Percentiles rank a stretch among this genome's conserved stretches.
phyloP scores from a whole-genome alignment of 2,329 filamentous ascomycete species.

The Albophoma yamanashiensis region DNA sequence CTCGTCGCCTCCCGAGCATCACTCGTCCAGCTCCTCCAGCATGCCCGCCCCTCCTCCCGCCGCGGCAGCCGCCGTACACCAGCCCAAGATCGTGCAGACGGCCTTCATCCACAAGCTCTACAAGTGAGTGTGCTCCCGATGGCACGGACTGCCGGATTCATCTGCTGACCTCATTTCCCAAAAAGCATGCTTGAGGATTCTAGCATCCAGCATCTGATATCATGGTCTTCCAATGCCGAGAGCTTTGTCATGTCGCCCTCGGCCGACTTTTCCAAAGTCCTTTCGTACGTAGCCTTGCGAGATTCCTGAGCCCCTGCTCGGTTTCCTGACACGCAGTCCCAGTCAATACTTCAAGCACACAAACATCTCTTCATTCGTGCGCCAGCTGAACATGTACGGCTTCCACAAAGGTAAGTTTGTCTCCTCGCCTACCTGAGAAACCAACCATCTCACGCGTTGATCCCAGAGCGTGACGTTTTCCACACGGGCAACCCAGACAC shows the following conservation, averaged over 20 bases:
- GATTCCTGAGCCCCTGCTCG: background rate
- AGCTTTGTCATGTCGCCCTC: constrained; percentile 99
- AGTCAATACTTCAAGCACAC: constrained; percentile 99
- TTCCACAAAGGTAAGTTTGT: constrained; percentile 80
- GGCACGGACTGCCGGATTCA: too few relatives aligned
- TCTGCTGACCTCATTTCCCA: constrained; percentile 3
- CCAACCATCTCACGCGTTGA: background rate
- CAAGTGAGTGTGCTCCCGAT: constrained; percentile 52
- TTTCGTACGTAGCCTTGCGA: constrained; percentile 62
- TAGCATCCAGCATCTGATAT: constrained; percentile 88
- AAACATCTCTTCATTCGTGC: constrained; percentile 96
- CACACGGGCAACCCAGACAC: constrained; percentile 90
- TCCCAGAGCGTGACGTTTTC: constrained; percentile 89
- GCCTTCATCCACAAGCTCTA: constrained; percentile 99
- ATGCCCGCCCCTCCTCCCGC: constrained; percentile 42
- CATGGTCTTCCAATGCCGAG: constrained; percentile 87
- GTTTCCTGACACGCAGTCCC: constrained; percentile 5
- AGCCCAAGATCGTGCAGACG: constrained; percentile 95
- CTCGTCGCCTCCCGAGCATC: constrained; percentile 27
- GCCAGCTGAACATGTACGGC: constrained; percentile 98
- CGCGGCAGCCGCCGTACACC: constrained; percentile 70
- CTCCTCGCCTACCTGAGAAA: background rate
- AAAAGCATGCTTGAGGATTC: constrained; percentile 91
- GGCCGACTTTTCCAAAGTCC: constrained; percentile 93
- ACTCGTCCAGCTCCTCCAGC: constrained; percentile 18